A percentile compares a stretch with the other conserved stretches of the same genome.
Evolutionary conservation across 2,329 filamentous ascomycete species (phyloP).

Genomic region (Penicillium sp.): DNA sequence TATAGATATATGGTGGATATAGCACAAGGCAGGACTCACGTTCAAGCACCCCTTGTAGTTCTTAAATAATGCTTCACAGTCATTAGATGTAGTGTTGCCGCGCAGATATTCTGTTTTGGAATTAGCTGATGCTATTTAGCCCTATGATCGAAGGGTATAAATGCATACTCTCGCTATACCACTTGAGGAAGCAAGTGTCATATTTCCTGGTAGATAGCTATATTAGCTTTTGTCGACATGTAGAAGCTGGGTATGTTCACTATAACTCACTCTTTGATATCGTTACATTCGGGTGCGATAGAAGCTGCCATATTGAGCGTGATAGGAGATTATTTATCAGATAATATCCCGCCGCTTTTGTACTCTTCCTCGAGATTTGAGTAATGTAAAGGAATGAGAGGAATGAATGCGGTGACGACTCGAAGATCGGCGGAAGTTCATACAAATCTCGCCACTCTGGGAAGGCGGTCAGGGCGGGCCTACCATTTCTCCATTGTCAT

Average conservation of each 20-base stretch:
- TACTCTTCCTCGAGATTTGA: not conserved
- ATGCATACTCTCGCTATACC: slow-evolving; percentile 90
- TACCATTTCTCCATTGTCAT: slow-evolving; percentile 10
- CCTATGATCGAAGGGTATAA: not conserved
- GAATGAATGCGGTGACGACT: slow-evolving; percentile 1
- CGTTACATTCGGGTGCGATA: slow-evolving; percentile 89
- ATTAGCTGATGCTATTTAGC: slow-evolving; percentile 11
- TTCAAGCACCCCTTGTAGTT: slow-evolving; percentile 84
- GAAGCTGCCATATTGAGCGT: slow-evolving; percentile 76
- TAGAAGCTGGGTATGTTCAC: slow-evolving; percentile 2
- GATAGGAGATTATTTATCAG: not conserved
- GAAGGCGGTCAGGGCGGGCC: slow-evolving; percentile 16
- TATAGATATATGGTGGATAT: not conserved
- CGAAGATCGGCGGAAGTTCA: slow-evolving; percentile 8
- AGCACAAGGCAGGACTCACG: slow-evolving; percentile 51
- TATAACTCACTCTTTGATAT: slow-evolving; percentile 79
- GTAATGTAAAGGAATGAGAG: not conserved
- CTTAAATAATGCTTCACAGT: slow-evolving; percentile 82
- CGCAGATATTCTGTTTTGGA: slow-evolving; percentile 73
- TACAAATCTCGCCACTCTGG: not conserved
- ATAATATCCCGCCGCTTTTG: not conserved
- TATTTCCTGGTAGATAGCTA: slow-evolving; percentile 69
- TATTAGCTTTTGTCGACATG: not conserved
- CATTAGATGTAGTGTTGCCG: slow-evolving; percentile 76
- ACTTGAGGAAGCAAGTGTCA: slow-evolving; percentile 96